Evolutionary conservation across 2,329 filamentous ascomycete genomes (phyloP).

Genomic region (Fusarium temperatum): DNA sequence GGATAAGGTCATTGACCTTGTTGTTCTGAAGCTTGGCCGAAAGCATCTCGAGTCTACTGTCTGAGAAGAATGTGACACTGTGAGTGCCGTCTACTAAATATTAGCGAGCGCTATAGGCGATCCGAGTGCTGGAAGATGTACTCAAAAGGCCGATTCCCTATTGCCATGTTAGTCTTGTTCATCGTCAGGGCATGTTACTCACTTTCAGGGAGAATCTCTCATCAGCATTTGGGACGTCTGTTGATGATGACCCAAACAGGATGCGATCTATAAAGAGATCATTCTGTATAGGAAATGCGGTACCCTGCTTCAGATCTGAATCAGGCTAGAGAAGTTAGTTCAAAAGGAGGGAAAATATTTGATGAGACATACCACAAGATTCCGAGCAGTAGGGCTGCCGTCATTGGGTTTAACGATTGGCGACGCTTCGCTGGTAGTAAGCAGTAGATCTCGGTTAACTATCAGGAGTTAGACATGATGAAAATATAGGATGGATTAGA

Average conservation of each 20-base stretch:
- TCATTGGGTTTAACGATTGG: neutral
- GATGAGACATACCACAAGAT: neutral
- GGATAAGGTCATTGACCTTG: slow-evolving; percentile 33
- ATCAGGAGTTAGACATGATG: neutral
- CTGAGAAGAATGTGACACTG: slow-evolving; percentile 36
- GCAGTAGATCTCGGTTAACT: neutral
- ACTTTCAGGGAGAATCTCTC: slow-evolving; percentile 24
- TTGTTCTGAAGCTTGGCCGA: slow-evolving; percentile 32
- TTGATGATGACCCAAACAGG: neutral
- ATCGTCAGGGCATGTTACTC: neutral
- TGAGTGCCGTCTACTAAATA: slow-evolving; percentile 16
- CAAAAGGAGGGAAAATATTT: rapidly evolving
- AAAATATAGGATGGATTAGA: no score
- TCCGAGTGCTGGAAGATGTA: neutral
- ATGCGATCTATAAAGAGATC: slow-evolving; percentile 28
- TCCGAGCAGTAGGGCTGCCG: neutral
- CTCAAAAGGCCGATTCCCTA: slow-evolving; percentile 36
- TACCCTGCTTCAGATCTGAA: neutral
- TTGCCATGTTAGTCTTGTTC: neutral
- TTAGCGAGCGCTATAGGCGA: neutral
- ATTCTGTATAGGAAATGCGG: neutral
- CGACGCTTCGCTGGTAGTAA: rapidly evolving
- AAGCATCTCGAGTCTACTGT: slow-evolving; percentile 29
- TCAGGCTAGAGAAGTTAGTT: neutral
- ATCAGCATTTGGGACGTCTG: neutral